Evolutionary conservation across 1,284 basidiomycete species (phyloP).

Genomic region (Bjerkandera adusta): DNA sequence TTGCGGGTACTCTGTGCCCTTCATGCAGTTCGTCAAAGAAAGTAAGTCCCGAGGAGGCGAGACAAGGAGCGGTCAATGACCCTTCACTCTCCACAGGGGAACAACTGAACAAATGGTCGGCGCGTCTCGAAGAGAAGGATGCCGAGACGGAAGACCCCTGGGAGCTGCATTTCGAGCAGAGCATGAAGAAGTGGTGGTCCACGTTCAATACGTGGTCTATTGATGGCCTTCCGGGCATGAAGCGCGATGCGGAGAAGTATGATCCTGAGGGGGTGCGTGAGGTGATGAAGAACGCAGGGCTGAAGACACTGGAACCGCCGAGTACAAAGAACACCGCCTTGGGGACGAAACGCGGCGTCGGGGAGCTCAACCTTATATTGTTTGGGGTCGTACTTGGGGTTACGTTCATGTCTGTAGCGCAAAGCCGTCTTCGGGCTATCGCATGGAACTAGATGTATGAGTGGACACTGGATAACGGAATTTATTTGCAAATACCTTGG

Average conservation of each 20-base stretch:
- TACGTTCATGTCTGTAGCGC: background rate
- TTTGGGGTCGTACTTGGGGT: constrained; percentile 6
- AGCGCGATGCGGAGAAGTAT: too few species aligned
- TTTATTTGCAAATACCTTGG: too few species aligned
- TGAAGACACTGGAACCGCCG: background rate
- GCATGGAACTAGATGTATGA: too few species aligned
- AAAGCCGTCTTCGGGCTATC: too few species aligned
- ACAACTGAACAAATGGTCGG: background rate
- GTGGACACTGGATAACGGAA: too few species aligned
- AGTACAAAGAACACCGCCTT: background rate
- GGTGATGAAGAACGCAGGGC: background rate
- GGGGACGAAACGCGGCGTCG: background rate
- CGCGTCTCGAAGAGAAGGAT: constrained; percentile 1
- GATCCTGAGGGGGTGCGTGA: background rate
- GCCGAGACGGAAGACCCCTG: constrained; percentile 1
- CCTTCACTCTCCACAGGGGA: background rate
- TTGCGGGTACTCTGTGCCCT: constrained; percentile 4
- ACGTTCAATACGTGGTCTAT: constrained; percentile 8
- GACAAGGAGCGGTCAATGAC: background rate
- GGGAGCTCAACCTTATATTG: background rate
- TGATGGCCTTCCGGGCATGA: constrained; percentile 8
- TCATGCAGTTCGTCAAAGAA: background rate
- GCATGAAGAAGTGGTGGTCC: background rate
- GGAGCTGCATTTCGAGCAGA: background rate
- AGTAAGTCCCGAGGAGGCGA: background rate